A percentile compares a stretch with the other conserved stretches of the same genome.
Conservation (phyloP, 2,329 filamentous ascomycete genomes). For the Diplodia sapinea region DNA sequence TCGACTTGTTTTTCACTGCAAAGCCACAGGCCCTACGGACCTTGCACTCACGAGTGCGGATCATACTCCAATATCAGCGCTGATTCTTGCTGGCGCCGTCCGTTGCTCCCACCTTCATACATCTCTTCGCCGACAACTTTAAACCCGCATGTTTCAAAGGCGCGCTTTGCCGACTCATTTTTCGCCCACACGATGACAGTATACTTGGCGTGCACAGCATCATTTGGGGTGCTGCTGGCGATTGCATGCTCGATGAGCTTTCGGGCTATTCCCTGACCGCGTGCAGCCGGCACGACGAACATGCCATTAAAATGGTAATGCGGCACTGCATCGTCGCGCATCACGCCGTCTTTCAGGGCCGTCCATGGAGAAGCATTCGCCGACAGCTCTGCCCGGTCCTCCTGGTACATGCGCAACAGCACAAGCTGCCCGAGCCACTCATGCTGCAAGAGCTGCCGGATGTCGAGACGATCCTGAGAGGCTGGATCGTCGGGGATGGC, state of each 20-base stretch:
- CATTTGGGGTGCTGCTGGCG: slow-evolving; percentile 30
- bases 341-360: neutral
- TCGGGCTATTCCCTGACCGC: slow-evolving; percentile 40
- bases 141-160: slow-evolving; percentile 42
- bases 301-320: slow-evolving; percentile 40
- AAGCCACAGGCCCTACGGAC: neutral
- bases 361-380: slow-evolving; percentile 20
- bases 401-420: slow-evolving; percentile 29
- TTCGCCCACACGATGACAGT: slow-evolving; percentile 38
- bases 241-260: slow-evolving; percentile 40
- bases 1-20: too few species aligned
- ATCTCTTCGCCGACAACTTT: slow-evolving; percentile 27
- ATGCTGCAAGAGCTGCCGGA: neutral
- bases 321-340: neutral
- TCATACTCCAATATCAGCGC: slow-evolving; percentile 15
- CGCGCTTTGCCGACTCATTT: slow-evolving; percentile 37
- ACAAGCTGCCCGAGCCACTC: slow-evolving; percentile 35
- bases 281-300: slow-evolving; percentile 39
- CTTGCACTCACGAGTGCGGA: neutral
- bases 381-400: slow-evolving; percentile 4
- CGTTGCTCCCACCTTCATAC: neutral
- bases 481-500: slow-evolving; percentile 8
- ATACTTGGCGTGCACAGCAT: slow-evolving; percentile 28
- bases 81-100: neutral
- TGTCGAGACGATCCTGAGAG: neutral